Evolutionary conservation across 164 flowering plant species (phyloP).

Genomic region (Euptelea pleiosperma): DNA sequence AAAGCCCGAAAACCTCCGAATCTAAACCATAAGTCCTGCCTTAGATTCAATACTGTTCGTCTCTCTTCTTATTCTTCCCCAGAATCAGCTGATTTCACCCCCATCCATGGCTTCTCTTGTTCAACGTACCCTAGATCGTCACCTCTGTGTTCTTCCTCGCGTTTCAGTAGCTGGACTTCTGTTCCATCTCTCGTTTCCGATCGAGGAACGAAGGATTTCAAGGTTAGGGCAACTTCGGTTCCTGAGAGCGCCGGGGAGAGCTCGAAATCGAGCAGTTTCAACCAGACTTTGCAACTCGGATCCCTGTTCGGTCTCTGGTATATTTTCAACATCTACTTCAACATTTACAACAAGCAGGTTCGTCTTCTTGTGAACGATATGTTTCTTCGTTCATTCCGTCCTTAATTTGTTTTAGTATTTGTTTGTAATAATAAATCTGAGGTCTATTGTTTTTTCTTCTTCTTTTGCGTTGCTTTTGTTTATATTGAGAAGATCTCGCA

Average conservation of each 20-base stretch:
- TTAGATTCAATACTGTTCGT: slow-evolving; percentile 15
- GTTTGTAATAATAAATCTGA: too few species aligned
- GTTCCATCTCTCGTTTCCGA: slow-evolving; percentile 12
- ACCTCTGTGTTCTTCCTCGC: slow-evolving; percentile 6
- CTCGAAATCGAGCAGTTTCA: slow-evolving; percentile 20
- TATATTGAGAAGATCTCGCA: too few species aligned
- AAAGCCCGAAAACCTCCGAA: slow-evolving; percentile 13
- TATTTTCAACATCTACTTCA: slow-evolving; percentile 67
- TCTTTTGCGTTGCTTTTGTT: background rate
- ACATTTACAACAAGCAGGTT: slow-evolving; percentile 77
- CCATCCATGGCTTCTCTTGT: slow-evolving; percentile 18
- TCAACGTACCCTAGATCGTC: slow-evolving; percentile 5
- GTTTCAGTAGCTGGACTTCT: slow-evolving; percentile 17
- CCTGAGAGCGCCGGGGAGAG: slow-evolving; percentile 36
- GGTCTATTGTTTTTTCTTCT: background rate
- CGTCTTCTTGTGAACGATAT: background rate
- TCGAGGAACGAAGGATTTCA: slow-evolving; percentile 19
- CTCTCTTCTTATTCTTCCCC: slow-evolving; percentile 19
- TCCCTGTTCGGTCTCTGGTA: slow-evolving; percentile 54
- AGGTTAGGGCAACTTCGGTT: slow-evolving; percentile 34
- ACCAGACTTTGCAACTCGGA: slow-evolving; percentile 45
- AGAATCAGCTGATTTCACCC: slow-evolving; percentile 17
- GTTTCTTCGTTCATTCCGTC: background rate
- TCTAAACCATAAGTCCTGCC: slow-evolving; percentile 4
- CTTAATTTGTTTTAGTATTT: background rate